Evolutionary conservation across 2,329 filamentous ascomycete genomes (phyloP), one percentile per base, ranked within the genome.

Genomic region (Cercospora canescens): DNA sequence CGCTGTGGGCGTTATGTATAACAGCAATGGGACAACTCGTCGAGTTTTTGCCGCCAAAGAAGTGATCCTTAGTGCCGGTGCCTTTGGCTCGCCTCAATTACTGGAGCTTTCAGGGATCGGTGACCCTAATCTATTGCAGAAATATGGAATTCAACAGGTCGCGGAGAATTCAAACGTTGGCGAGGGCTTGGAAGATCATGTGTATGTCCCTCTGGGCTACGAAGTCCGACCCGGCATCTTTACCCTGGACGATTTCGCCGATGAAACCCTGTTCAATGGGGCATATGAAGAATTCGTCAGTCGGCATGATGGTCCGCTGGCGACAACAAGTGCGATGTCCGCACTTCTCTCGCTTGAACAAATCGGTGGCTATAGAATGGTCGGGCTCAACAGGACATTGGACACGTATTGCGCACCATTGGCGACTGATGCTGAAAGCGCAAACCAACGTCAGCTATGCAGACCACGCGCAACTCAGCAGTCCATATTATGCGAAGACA

Each of bases 61-160:
- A 70, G 81, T 89, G 11, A 82, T 90, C 30, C 73, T 91, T 2
- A 73, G 72, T 39, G 77, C 76, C 28, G 79, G 79, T 8, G 75
- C 74, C 2, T 73, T 79, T 41, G 66, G 73, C 7, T 69, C 74
- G 3, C 79, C 79, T n/a, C 78, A 81, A 52, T 71, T 81, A 0
- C 71, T 81, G 12, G 77, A 79, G 74, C 67, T 80, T 34, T 80
- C 77, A 6, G 80, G 79, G 5, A 75, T 81, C 35, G 80, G 80
- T 0, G 48, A 66, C 26, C 18, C 50, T 7, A 34, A 39, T 1
- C 7, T 69, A 9, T 63, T 73, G 8, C 21, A 62, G 1, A 50
- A 50, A 11, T 32, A 60, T 30, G 66, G 64, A 3, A 72, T 76
- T 30, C 16, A 66, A n/a, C 45, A 60, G 16, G 37, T 71, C 8